Conservation (phyloP, 108 stramenopile species). For the Schizochytrium sp. region DNA sequence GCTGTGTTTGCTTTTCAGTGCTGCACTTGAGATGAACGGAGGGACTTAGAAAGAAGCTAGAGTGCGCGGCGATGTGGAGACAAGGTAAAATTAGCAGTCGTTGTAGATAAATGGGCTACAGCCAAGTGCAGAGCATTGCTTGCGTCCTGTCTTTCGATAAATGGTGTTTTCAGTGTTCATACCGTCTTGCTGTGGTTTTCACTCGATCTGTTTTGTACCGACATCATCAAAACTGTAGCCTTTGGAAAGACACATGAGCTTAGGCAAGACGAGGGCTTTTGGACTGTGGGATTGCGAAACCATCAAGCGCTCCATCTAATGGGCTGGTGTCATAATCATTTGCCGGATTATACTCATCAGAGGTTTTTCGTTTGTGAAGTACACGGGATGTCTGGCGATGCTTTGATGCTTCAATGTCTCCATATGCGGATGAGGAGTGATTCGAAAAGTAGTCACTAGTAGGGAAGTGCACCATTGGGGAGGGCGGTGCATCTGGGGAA, state of each 20-base stretch:
- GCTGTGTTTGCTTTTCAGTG: too few species aligned
- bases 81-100: too few species aligned
- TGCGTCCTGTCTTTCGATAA: too few species aligned
- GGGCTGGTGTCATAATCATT: background rate
- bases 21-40: too few species aligned
- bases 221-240: too few species aligned
- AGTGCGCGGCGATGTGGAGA: too few species aligned
- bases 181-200: too few species aligned
- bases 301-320: background rate
- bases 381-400: background rate
- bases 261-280: slow-evolving; percentile 1
- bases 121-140: too few species aligned
- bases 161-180: too few species aligned
- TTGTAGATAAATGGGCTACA: too few species aligned
- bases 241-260: background rate
- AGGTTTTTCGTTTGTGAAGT: background rate
- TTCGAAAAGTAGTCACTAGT: background rate
- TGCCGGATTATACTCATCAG: background rate
- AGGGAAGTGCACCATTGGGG: slow-evolving; percentile 12
- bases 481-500: background rate
- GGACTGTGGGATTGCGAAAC: background rate
- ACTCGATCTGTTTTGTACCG: too few species aligned
- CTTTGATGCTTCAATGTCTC: background rate
- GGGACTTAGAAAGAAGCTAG: too few species aligned
- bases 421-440: background rate